Percentiles rank a stretch among this genome's conserved stretches.
phyloP scores from a whole-genome alignment of 805 yeast genomes.

The Pichia cabralensis region DNA sequence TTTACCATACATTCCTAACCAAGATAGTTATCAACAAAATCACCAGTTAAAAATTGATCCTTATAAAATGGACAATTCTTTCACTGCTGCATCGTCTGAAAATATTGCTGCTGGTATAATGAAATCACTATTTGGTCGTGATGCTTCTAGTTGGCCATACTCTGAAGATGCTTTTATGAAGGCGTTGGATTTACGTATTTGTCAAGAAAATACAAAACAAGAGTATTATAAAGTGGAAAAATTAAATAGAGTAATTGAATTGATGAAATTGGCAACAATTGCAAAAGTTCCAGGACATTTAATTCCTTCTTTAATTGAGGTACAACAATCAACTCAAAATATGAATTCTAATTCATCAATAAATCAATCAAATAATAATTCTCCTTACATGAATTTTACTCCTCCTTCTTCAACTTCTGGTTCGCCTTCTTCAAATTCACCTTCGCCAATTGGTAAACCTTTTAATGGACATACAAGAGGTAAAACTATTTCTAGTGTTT shows the following conservation, averaged over 20 bases:
- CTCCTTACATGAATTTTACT: too few relatives aligned
- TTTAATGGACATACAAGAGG: slow-evolving; percentile 6
- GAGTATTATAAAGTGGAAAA: slow-evolving; percentile 62
- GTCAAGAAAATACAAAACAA: slow-evolving; percentile 78
- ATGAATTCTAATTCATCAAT: neutral
- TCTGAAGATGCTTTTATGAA: slow-evolving; percentile 48
- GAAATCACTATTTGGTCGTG: slow-evolving; percentile 42
- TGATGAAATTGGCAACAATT: slow-evolving; percentile 49
- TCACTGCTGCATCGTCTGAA: neutral
- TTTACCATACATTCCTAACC: too few relatives aligned
- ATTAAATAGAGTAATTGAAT: slow-evolving; percentile 46
- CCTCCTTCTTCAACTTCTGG: too few relatives aligned
- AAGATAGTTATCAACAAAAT: too few relatives aligned
- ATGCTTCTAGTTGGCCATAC: slow-evolving; percentile 42
- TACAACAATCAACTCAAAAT: slow-evolving; percentile 7
- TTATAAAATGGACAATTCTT: neutral
- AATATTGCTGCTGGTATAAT: too few relatives aligned
- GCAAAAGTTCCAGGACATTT: slow-evolving; percentile 55
- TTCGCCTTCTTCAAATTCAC: slow-evolving; percentile 3
- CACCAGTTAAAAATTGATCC: too few relatives aligned
- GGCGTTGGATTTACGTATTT: slow-evolving; percentile 50
- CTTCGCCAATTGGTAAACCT: neutral
- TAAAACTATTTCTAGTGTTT: slow-evolving; percentile 9
- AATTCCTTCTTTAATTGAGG: slow-evolving; percentile 48
- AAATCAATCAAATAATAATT: neutral